phyloP scores from a whole-genome alignment of 2,329 filamentous ascomycete species.

The Knufia petricola region DNA sequence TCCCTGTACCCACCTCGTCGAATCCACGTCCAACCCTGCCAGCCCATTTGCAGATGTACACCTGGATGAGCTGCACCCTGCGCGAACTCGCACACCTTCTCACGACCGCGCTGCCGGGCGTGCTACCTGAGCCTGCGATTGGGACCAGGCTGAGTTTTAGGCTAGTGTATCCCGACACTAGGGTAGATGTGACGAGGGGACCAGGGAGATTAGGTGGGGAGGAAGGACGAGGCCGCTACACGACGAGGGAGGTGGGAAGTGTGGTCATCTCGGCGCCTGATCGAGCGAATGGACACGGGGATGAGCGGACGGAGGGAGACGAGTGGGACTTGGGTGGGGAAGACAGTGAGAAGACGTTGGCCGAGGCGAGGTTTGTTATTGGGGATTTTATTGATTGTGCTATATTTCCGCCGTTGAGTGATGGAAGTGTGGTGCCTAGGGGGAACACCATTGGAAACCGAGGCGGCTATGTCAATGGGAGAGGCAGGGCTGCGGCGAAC shows the following conservation, averaged over 20 bases:
- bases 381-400: slow-evolving; percentile 83
- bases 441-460: slow-evolving; percentile 21
- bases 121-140: slow-evolving; percentile 63
- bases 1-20: slow-evolving; percentile 40
- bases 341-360: slow-evolving; percentile 63
- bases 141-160: slow-evolving; percentile 83
- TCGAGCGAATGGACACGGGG: too few relatives aligned
- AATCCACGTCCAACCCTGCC: slow-evolving; percentile 48
- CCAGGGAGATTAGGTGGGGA: slow-evolving; percentile 22
- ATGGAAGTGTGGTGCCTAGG: slow-evolving; percentile 55
- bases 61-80: slow-evolving; percentile 73
- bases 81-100: slow-evolving; percentile 72
- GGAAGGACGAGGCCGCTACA: slow-evolving; percentile 50
- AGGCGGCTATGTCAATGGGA: slow-evolving; percentile 33
- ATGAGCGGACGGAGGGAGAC: slow-evolving; percentile 28
- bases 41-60: slow-evolving; percentile 69
- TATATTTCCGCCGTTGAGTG: slow-evolving; percentile 62
- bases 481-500: slow-evolving; percentile 28
- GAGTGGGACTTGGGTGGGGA: slow-evolving; percentile 40
- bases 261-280: slow-evolving; percentile 55
- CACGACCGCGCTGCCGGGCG: slow-evolving; percentile 54
- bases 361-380: slow-evolving; percentile 70
- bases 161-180: slow-evolving; percentile 71
- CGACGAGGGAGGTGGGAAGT: slow-evolving; percentile 72
- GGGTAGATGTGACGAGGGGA: slow-evolving; percentile 32